A percentile compares a stretch with the other conserved stretches of the same genome.
Evolutionary conservation across 1,284 basidiomycete genomes (phyloP).

Genomic region (Cutaneotrichosporon mucoides): DNA sequence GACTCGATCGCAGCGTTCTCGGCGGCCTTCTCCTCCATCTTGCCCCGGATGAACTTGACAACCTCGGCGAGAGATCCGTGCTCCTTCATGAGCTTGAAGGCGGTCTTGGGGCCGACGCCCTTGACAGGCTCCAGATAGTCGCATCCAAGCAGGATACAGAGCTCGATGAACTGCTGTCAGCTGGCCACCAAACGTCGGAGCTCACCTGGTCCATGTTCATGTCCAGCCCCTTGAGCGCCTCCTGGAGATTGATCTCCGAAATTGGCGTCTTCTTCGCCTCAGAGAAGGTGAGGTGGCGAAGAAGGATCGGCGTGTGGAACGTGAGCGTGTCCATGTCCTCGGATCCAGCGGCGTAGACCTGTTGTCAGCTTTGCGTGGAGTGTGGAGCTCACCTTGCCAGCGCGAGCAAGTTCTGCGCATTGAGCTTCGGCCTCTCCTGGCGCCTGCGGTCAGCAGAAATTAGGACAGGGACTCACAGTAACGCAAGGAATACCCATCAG

Average conservation of each 20-base stretch:
- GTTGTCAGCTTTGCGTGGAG: slow-evolving; percentile 1
- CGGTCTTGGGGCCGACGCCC: slow-evolving; percentile 66
- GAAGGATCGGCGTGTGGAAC: slow-evolving; percentile 84
- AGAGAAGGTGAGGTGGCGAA: slow-evolving; percentile 96
- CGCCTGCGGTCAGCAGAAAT: slow-evolving; percentile 56
- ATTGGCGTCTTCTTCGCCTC: slow-evolving; percentile 99
- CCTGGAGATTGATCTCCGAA: slow-evolving; percentile 79
- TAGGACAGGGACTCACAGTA: slow-evolving; percentile 55
- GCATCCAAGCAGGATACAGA: slow-evolving; percentile 95
- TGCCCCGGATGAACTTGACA: slow-evolving; percentile 75
- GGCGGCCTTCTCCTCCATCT: slow-evolving; percentile 56
- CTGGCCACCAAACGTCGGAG: background rate
- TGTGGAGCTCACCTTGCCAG: slow-evolving; percentile 67
- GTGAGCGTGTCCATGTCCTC: slow-evolving; percentile 99
- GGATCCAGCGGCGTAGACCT: slow-evolving; percentile 95
- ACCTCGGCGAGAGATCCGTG: slow-evolving; percentile 74
- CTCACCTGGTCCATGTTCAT: slow-evolving; percentile 85
- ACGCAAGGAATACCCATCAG: slow-evolving; percentile 98
- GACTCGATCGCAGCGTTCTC: slow-evolving; percentile 38
- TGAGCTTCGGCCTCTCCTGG: slow-evolving; percentile 98
- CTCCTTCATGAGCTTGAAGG: slow-evolving; percentile 87
- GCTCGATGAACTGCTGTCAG: slow-evolving; percentile 76
- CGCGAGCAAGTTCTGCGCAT: slow-evolving; percentile 92
- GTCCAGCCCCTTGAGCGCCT: slow-evolving; percentile 78
- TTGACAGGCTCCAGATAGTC: slow-evolving; percentile 77